Evolutionary conservation across 306 rosid species (phyloP).

Genomic region (Lathyrus aphaca): DNA sequence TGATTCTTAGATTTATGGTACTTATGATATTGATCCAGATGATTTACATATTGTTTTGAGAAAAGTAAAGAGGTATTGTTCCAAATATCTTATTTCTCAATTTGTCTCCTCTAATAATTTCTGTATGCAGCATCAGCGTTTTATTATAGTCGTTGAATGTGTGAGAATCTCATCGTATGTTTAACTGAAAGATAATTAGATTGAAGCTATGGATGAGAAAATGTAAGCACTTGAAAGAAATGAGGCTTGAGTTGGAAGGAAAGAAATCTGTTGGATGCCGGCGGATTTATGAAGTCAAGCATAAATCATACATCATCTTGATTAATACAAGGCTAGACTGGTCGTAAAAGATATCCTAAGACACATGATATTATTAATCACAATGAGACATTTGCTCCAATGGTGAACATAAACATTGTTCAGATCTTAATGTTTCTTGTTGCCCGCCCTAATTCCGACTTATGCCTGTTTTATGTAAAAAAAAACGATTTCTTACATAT

Average conservation of each 20-base stretch:
- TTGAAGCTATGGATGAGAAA: background rate
- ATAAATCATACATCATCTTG: background rate
- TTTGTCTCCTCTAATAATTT: constrained; percentile 10
- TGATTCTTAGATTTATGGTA: background rate
- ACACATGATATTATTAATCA: background rate
- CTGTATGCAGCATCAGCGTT: background rate
- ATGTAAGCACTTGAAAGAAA: background rate
- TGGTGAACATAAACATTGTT: background rate
- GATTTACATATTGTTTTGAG: background rate
- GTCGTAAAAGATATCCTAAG: background rate
- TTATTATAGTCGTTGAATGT: background rate
- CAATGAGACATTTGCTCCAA: background rate
- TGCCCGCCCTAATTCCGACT: background rate
- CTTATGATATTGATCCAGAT: background rate
- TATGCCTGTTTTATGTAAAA: background rate
- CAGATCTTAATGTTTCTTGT: background rate
- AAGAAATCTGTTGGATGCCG: background rate
- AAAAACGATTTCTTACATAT: background rate
- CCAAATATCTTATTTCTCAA: background rate
- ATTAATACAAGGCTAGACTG: background rate
- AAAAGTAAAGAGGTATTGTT: background rate
- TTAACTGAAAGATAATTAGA: background rate
- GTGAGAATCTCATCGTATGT: background rate
- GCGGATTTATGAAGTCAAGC: background rate
- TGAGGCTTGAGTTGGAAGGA: background rate